Percentiles rank a stretch among this genome's conserved stretches.
phyloP scores from a whole-genome alignment of 305 asterid species.

The Plantago coronopus region DNA sequence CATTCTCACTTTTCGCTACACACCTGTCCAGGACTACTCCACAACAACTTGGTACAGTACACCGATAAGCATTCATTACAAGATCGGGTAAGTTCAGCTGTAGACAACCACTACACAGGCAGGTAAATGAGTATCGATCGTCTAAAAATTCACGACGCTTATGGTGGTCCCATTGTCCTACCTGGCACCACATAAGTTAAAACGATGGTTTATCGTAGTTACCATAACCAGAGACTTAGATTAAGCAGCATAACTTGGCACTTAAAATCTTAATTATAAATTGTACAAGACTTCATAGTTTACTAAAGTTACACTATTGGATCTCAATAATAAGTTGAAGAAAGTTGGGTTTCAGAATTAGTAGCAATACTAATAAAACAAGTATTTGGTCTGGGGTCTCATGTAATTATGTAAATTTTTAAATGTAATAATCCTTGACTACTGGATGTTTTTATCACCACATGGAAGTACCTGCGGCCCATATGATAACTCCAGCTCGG shows the following conservation, averaged over 20 bases:
- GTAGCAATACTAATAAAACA: background rate
- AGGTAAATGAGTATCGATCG: conserved; percentile 68
- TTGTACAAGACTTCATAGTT: background rate
- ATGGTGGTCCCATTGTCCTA: conserved; percentile 66
- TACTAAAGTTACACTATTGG: background rate
- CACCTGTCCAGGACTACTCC: conserved; percentile 67
- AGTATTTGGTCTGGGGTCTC: conserved; percentile 19
- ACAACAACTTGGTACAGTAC: conserved; percentile 51
- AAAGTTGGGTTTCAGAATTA: background rate
- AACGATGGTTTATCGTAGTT: background rate
- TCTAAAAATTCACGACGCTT: conserved; percentile 58
- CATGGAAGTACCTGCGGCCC: conserved; percentile 75
- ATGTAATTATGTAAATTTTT: too few species aligned
- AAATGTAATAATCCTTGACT: conserved; percentile 2
- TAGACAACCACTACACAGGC: conserved; percentile 78
- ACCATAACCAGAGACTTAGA: background rate
- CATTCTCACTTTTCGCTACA: conserved; percentile 50
- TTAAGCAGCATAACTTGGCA: background rate
- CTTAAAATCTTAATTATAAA: background rate
- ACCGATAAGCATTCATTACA: conserved; percentile 58
- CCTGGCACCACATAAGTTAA: conserved; percentile 40
- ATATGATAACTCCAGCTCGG: conserved; percentile 77
- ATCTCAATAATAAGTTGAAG: too few species aligned
- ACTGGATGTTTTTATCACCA: conserved; percentile 1
- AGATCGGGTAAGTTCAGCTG: conserved; percentile 71